Percentiles rank a stretch among this genome's conserved stretches.
Conservation (phyloP, 2,329 filamentous ascomycete species). For the Colletotrichum sp. region DNA sequence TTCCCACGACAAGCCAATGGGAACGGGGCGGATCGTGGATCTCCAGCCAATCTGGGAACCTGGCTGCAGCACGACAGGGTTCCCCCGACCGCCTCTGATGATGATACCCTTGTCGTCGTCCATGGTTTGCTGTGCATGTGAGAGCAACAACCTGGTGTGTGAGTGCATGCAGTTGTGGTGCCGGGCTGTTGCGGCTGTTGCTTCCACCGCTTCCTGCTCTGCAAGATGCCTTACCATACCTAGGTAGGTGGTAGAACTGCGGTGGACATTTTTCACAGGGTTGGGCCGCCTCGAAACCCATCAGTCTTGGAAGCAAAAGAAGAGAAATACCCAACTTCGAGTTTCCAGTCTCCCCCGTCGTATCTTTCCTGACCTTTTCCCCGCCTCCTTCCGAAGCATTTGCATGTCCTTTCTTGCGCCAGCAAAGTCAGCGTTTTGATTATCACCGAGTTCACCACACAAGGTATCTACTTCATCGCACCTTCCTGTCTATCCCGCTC, state of each 20-base stretch:
- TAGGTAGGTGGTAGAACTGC: background rate
- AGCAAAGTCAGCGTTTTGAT: background rate
- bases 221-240: background rate
- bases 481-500: background rate
- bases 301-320: background rate
- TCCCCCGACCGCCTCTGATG: slow-evolving; percentile 1
- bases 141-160: background rate
- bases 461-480: background rate
- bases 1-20: background rate
- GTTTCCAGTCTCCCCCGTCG: background rate
- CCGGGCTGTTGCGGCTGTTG: background rate
- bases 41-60: background rate
- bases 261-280: background rate
- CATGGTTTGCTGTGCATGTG: background rate
- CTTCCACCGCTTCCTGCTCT: slow-evolving; percentile 7
- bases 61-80: background rate
- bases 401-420: background rate
- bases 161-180: background rate
- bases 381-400: background rate
- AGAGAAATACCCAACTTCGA: background rate
- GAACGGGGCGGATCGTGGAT: background rate
- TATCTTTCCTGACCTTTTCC: background rate
- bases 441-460: background rate
- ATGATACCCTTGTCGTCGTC: background rate
- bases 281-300: background rate